A percentile compares a stretch with the other conserved stretches of the same genome.
phyloP scores from a whole-genome alignment of 1,139 yeast genomes.

The Hansenula anomala region DNA sequence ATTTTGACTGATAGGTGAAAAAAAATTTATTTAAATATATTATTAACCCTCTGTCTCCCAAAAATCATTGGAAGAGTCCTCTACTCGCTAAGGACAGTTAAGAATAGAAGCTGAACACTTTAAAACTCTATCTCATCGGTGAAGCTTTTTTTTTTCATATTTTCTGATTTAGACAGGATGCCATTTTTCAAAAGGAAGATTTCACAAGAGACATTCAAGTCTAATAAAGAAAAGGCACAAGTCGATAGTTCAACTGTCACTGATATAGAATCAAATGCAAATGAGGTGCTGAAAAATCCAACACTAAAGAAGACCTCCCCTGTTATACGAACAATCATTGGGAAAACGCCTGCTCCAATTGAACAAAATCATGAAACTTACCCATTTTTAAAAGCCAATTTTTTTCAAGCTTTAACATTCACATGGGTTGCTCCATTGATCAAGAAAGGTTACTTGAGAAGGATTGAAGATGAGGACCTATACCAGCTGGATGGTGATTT shows the following conservation, averaged over 20 bases:
- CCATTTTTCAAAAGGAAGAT: not conserved
- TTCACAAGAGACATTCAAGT: not conserved
- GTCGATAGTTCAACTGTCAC: not conserved
- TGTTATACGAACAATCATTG: slow-evolving; percentile 8
- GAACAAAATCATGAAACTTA: slow-evolving; percentile 27
- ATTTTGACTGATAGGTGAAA: too few species aligned
- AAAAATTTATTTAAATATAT: too few species aligned
- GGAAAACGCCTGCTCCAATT: slow-evolving; percentile 17
- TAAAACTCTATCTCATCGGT: not conserved
- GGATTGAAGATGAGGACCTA: slow-evolving; percentile 38
- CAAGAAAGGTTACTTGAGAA: slow-evolving; percentile 40
- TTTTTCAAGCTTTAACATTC: slow-evolving; percentile 31
- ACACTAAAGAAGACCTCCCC: slow-evolving; percentile 5
- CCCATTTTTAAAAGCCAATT: slow-evolving; percentile 30
- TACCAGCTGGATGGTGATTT: slow-evolving; percentile 31
- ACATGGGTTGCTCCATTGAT: slow-evolving; percentile 37
- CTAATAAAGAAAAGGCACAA: not conserved
- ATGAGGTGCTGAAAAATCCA: not conserved
- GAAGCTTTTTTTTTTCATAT: too few species aligned
- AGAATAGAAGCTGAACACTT: too few species aligned
- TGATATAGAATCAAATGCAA: not conserved
- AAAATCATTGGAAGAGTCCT: too few species aligned
- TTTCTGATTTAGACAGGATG: too few species aligned
- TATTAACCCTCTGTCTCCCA: too few species aligned
- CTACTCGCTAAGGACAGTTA: too few species aligned